These are phyloP conservation scores for Penstemon newberryi DNA, from an alignment of 257 asterid species.

Conservation along the genomic window DNA sequence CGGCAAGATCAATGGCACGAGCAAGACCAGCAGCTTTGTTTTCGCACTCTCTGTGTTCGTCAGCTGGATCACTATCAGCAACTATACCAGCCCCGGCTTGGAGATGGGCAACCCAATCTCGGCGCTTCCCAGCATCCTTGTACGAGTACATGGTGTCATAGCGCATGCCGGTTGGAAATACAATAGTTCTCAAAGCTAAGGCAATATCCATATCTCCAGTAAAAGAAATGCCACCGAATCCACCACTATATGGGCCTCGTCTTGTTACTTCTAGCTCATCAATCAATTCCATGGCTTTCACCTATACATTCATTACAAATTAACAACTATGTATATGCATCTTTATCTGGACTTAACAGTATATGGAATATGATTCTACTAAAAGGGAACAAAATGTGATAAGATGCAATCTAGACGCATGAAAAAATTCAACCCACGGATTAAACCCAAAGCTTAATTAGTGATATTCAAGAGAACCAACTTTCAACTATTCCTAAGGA, in stretches of 20 bases:
- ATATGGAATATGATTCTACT: not conserved
- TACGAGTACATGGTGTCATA: conserved; percentile 83
- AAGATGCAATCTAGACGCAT: not conserved
- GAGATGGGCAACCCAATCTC: conserved; percentile 92
- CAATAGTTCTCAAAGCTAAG: conserved; percentile 84
- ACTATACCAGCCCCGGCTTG: conserved; percentile 97
- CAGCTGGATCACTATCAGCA: conserved; percentile 91
- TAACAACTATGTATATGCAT: not conserved
- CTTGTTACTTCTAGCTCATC: conserved; percentile 81
- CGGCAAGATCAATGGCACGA: conserved; percentile 98
- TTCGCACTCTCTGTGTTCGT: conserved; percentile 91
- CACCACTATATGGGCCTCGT: conserved; percentile 98
- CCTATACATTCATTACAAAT: conserved; percentile 44
- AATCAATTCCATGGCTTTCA: conserved; percentile 96
- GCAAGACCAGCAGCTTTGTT: conserved; percentile 97
- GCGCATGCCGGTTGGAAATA: conserved; percentile 69
- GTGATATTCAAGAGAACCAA: too few species aligned
- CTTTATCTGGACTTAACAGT: not conserved
- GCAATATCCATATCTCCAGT: conserved; percentile 96
- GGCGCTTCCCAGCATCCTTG: conserved; percentile 50
- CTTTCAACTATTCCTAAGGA: not conserved
- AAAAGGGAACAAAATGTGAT: not conserved
- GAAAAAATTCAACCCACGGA: not conserved
- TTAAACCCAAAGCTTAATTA: not conserved
- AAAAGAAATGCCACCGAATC: conserved; percentile 94